Conservation (phyloP, 345 rosid species). For the Iberis pinnata region DNA sequence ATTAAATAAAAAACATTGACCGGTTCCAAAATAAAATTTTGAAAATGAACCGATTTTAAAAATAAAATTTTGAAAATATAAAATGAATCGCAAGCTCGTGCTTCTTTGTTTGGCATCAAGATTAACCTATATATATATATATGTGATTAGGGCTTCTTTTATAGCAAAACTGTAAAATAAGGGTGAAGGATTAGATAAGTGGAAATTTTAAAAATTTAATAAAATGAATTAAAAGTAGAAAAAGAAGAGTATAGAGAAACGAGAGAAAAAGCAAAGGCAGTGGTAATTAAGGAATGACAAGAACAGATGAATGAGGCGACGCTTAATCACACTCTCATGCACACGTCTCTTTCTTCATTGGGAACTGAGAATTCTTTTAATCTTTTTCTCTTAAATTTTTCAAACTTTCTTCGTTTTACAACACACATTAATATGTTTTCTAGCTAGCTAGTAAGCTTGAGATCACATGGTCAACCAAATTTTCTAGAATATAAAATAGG, state of each 20-base stretch:
- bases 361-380: slow-evolving; percentile 34
- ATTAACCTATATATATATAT: too few relatives aligned
- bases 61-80: too few relatives aligned
- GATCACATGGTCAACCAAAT: slow-evolving; percentile 19
- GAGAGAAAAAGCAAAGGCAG: slow-evolving; percentile 35
- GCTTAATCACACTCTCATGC: slow-evolving; percentile 81
- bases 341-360: slow-evolving; percentile 86
- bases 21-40: too few relatives aligned
- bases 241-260: slow-evolving; percentile 25
- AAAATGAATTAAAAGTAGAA: slow-evolving; percentile 1
- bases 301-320: slow-evolving; percentile 82
- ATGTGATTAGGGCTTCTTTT: too few relatives aligned
- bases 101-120: too few relatives aligned
- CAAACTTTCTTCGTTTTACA: background rate
- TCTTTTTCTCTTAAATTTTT: background rate
- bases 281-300: slow-evolving; percentile 60
- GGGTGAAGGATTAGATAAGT: too few relatives aligned
- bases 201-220: too few relatives aligned
- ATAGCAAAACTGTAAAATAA: too few relatives aligned
- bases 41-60: too few relatives aligned
- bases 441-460: slow-evolving; percentile 1
- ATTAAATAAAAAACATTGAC: too few relatives aligned
- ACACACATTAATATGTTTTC: slow-evolving; percentile 12
- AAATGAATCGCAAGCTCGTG: too few relatives aligned
- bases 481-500: slow-evolving; percentile 18